phyloP scores from a whole-genome alignment of 1,284 basidiomycete species.

The Dichomitus squalens region DNA sequence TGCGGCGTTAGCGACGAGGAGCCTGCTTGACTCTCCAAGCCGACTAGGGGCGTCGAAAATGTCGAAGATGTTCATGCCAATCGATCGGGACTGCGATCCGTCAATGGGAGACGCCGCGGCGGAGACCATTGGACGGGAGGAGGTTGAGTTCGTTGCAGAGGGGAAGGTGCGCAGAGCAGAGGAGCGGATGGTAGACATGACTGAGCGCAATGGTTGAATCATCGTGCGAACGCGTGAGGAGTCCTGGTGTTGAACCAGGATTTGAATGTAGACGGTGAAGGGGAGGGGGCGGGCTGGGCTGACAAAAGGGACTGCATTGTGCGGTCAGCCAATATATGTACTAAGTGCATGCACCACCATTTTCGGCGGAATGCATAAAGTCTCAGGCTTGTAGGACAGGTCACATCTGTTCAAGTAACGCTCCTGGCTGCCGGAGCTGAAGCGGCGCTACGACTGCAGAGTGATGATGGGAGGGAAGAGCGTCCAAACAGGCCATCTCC shows the following conservation, averaged over 20 bases:
- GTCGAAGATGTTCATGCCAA: conserved; percentile 30
- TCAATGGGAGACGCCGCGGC: conserved; percentile 8
- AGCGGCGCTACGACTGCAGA: conserved; percentile 11
- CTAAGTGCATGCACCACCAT: not conserved
- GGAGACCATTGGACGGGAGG: conserved; percentile 6
- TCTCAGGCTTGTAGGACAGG: not conserved
- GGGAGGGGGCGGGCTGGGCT: not conserved
- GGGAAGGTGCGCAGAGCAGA: not conserved
- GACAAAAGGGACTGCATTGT: conserved; percentile 1
- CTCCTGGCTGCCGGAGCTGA: conserved; percentile 9
- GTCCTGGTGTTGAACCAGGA: not conserved
- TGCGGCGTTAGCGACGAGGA: conserved; percentile 20
- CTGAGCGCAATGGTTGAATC: conserved; percentile 7
- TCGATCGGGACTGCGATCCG: conserved; percentile 2
- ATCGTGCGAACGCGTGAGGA: not conserved
- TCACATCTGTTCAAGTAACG: not conserved
- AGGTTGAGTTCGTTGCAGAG: not conserved
- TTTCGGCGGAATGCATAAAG: not conserved
- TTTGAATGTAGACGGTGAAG: no score
- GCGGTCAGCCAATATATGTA: conserved; percentile 1
- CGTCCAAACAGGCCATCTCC: not conserved
- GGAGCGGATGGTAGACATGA: conserved; percentile 1
- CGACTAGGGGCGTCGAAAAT: conserved; percentile 35
- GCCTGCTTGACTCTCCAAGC: conserved; percentile 31
- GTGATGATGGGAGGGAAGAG: not conserved